These are phyloP conservation scores for Gremmenia infestans DNA, from an alignment of 2,329 filamentous ascomycete species.

Conservation along the genomic window DNA sequence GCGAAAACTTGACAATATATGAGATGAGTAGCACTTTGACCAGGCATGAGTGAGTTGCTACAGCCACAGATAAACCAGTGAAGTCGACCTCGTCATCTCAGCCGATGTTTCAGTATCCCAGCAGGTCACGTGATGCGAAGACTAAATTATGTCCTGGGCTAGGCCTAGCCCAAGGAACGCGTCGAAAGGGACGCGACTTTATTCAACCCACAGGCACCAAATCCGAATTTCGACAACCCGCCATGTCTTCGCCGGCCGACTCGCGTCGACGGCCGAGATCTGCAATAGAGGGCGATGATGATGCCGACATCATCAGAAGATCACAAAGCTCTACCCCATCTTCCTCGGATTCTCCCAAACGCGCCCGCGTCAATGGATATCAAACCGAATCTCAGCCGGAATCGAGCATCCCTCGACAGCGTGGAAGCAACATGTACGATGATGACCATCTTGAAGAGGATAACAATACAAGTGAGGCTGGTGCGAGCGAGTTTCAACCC, in stretches of 20 bases:
- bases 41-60: too few species aligned
- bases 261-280: slow-evolving; percentile 15
- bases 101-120: too few species aligned
- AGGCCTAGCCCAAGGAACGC: neutral
- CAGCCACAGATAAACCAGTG: neutral
- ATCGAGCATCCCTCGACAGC: slow-evolving; percentile 5
- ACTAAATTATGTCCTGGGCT: too few species aligned
- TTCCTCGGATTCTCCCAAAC: slow-evolving; percentile 19
- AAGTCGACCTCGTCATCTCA: too few species aligned
- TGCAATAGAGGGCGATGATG: slow-evolving; percentile 25
- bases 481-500: slow-evolving; percentile 37
- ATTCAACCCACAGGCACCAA: neutral
- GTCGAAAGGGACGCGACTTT: neutral
- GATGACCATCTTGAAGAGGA: slow-evolving; percentile 9
- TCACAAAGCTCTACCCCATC: slow-evolving; percentile 16
- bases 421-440: neutral
- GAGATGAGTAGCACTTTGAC: too few species aligned
- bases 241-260: slow-evolving; percentile 8
- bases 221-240: neutral
- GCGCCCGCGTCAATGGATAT: slow-evolving; percentile 21
- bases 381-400: slow-evolving; percentile 9
- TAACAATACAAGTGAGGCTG: slow-evolving; percentile 4
- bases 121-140: too few species aligned
- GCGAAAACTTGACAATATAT: too few species aligned
- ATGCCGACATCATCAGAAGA: slow-evolving; percentile 15